These are phyloP conservation scores for Pseudocercospora fuligena DNA, from an alignment of 2,329 filamentous ascomycete genomes.

Conservation along the genomic window DNA sequence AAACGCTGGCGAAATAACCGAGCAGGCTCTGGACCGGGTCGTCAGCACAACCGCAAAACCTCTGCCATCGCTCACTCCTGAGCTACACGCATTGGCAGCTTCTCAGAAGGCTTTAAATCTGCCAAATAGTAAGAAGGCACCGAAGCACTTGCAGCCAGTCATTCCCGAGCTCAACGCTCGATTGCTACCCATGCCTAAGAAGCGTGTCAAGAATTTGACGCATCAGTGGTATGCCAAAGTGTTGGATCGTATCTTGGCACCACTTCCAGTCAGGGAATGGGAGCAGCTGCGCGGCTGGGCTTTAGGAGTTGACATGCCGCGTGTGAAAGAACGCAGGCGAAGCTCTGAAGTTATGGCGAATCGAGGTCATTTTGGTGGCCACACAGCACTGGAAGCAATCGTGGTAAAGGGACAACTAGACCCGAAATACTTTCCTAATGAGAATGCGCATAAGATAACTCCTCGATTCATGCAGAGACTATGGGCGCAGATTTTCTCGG, in stretches of 20 bases:
- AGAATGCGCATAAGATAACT: slow-evolving; percentile 44
- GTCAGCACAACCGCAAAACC: slow-evolving; percentile 22
- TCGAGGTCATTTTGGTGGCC: slow-evolving; percentile 14
- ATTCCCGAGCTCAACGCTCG: slow-evolving; percentile 54
- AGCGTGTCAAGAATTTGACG: slow-evolving; percentile 50
- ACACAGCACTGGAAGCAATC: slow-evolving; percentile 32
- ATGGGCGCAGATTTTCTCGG: slow-evolving; percentile 48
- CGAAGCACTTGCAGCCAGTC: slow-evolving; percentile 31
- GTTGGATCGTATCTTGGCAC: slow-evolving; percentile 50
- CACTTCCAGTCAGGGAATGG: slow-evolving; percentile 53
- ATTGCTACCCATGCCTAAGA: slow-evolving; percentile 52
- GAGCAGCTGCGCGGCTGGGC: slow-evolving; percentile 47
- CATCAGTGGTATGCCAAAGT: slow-evolving; percentile 50
- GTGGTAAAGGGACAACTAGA: slow-evolving; percentile 20
- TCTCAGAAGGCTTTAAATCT: slow-evolving; percentile 38
- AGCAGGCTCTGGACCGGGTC: background rate
- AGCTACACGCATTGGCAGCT: slow-evolving; percentile 36
- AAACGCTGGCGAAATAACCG: background rate
- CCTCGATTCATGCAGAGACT: slow-evolving; percentile 52
- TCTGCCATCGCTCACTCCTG: slow-evolving; percentile 44
- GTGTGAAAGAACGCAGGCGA: slow-evolving; percentile 19
- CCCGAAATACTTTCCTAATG: slow-evolving; percentile 23
- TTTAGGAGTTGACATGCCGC: slow-evolving; percentile 27
- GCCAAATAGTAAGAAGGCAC: slow-evolving; percentile 37
- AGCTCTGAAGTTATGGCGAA: background rate